A percentile compares a stretch with the other conserved stretches of the same genome.
Conservation (phyloP, 139 green algal genomes). For the Ettlia oleoabundans region DNA sequence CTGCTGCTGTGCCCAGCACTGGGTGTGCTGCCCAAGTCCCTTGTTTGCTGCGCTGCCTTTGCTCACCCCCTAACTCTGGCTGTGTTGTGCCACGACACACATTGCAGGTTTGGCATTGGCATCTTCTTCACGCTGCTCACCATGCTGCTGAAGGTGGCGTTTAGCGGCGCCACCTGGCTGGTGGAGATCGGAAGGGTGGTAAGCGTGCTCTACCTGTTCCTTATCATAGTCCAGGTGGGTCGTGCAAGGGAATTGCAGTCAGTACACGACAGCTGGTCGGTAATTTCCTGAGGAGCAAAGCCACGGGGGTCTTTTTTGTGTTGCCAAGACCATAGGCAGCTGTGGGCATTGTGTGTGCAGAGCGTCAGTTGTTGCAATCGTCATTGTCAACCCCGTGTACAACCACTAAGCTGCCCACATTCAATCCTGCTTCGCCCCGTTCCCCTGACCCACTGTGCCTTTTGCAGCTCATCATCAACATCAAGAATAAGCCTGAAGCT, state of each 20-base stretch:
- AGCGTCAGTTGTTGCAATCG: too few species aligned
- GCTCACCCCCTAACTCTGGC: neutral
- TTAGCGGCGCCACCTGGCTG: conserved; percentile 19
- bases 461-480: conserved; percentile 47
- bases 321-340: too few species aligned
- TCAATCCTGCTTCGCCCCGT: neutral
- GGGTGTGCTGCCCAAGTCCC: too few species aligned
- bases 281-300: too few species aligned
- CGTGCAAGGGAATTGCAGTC: too few species aligned
- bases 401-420: neutral
- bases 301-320: too few species aligned
- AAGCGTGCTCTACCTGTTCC: conserved; percentile 46
- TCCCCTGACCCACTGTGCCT: neutral
- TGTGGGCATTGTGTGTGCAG: too few species aligned
- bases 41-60: neutral
- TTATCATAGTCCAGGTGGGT: too few species aligned
- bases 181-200: conserved; percentile 37
- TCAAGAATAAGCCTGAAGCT: conserved; percentile 54
- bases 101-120: conserved; percentile 42
- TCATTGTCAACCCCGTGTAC: too few species aligned
- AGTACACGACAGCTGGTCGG: too few species aligned
- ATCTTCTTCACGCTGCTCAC: conserved; percentile 52
- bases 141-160: conserved; percentile 37
- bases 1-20: too few species aligned
- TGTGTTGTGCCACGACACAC: neutral